These are phyloP conservation scores for Phytophthora macrochlamydospora DNA, from an alignment of 352 stramenopile species.

Conservation along the genomic window DNA sequence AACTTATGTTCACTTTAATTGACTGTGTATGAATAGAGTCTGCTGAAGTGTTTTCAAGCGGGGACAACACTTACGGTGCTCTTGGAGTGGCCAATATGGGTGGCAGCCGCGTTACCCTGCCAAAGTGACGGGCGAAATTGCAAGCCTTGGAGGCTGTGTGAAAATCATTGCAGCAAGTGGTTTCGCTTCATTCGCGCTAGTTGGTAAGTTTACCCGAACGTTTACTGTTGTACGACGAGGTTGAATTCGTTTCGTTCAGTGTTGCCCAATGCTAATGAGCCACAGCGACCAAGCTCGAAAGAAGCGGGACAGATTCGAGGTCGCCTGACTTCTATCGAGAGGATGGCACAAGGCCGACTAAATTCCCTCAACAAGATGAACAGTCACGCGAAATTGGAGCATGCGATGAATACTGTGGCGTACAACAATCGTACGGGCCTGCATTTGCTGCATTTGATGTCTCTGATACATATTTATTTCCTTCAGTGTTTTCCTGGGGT, in stretches of 20 bases:
- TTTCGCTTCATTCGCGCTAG: slow-evolving; percentile 71
- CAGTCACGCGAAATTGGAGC: slow-evolving; percentile 22
- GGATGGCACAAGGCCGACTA: slow-evolving; percentile 21
- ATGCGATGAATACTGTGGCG: slow-evolving; percentile 25
- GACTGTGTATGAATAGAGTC: slow-evolving; percentile 46
- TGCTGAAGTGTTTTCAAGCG: slow-evolving; percentile 65
- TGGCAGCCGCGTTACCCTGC: slow-evolving; percentile 13
- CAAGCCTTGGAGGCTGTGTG: slow-evolving; percentile 32
- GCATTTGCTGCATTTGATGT: not conserved
- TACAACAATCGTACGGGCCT: slow-evolving; percentile 36
- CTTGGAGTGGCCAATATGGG: slow-evolving; percentile 30
- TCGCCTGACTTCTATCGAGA: slow-evolving; percentile 26
- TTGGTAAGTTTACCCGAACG: slow-evolving; percentile 34
- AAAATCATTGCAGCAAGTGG: slow-evolving; percentile 63
- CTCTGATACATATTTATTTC: not conserved
- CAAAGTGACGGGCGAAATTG: slow-evolving; percentile 36
- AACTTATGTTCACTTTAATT: not conserved
- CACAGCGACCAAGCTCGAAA: slow-evolving; percentile 22
- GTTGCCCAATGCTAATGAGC: slow-evolving; percentile 18
- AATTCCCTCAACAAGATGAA: slow-evolving; percentile 20
- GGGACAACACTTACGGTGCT: slow-evolving; percentile 70
- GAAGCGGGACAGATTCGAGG: slow-evolving; percentile 14
- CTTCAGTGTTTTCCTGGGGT: slow-evolving; percentile 73
- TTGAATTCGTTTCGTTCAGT: slow-evolving; percentile 11
- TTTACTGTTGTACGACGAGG: too few species aligned